Percentiles rank a stretch among this genome's conserved stretches.
These are phyloP conservation scores for Ceratocystis eucalypticola DNA, from an alignment of 2,329 filamentous ascomycete species.

Conservation along the genomic window DNA sequence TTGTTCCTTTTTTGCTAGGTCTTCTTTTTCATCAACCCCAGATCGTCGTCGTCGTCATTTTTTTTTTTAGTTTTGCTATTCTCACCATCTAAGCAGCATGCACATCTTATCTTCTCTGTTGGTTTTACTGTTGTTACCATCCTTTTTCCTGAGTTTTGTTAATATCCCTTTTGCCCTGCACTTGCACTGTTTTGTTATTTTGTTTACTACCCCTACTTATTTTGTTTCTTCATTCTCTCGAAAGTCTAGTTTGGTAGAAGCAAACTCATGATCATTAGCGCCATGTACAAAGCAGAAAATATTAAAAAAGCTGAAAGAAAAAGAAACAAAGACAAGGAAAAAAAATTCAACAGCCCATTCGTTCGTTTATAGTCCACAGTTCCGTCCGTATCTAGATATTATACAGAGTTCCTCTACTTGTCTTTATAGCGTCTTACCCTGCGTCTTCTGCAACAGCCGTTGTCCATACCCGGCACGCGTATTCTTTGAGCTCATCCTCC, in stretches of 20 bases:
- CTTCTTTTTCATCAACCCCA: not conserved
- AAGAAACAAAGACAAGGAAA: not conserved
- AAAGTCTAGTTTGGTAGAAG: not conserved
- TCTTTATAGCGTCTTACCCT: not conserved
- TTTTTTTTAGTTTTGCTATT: not conserved
- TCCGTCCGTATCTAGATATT: not conserved
- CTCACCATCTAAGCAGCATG: not conserved
- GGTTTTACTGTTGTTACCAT: not conserved
- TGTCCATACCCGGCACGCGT: slow-evolving; percentile 12
- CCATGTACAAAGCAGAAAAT: slow-evolving; percentile 1
- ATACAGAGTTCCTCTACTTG: not conserved
- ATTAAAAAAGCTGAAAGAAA: slow-evolving; percentile 8
- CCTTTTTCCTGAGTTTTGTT: not conserved
- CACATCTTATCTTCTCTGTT: not conserved
- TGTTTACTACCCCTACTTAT: not conserved
- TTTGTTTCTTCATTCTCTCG: not conserved
- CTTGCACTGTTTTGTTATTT: not conserved
- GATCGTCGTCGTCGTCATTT: not conserved
- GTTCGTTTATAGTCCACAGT: not conserved
- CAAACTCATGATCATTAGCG: slow-evolving; percentile 1
- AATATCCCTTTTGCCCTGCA: not conserved
- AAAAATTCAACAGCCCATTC: not conserved
- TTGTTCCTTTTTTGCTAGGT: not conserved
- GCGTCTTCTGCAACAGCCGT: slow-evolving; percentile 11
- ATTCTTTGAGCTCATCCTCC: slow-evolving; percentile 14